A percentile compares a stretch with the other conserved stretches of the same genome.
These are phyloP conservation scores for Penicillium herquei DNA, from an alignment of 495 filamentous ascomycete genomes.

Conservation along the genomic window DNA sequence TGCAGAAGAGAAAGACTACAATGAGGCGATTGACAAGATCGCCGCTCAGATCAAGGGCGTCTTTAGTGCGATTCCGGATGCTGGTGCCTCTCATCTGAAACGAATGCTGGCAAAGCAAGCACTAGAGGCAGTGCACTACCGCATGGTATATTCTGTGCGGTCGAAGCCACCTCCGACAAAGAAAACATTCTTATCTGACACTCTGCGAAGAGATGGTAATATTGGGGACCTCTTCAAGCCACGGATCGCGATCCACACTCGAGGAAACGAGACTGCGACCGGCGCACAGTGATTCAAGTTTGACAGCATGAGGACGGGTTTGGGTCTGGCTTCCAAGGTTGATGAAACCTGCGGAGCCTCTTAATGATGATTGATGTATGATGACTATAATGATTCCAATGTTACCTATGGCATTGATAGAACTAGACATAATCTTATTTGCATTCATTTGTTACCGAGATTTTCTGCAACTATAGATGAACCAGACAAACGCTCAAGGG, in stretches of 20 bases:
- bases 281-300: no score
- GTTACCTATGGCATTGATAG: background rate
- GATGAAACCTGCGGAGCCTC: background rate
- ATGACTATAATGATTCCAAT: background rate
- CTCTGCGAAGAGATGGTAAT: conserved; percentile 19
- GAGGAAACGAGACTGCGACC: background rate
- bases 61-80: conserved; percentile 69
- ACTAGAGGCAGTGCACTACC: conserved; percentile 67
- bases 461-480: conserved; percentile 29
- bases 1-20: conserved; percentile 51
- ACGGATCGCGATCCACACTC: background rate
- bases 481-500: conserved; percentile 27
- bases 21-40: conserved; percentile 66
- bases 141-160: conserved; percentile 68
- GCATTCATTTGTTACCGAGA: conserved; percentile 12
- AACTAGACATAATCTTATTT: conserved; percentile 5
- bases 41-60: conserved; percentile 61
- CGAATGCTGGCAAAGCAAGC: conserved; percentile 71
- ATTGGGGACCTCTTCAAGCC: conserved; percentile 12
- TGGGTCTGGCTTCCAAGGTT: background rate
- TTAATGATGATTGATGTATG: background rate
- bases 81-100: conserved; percentile 67
- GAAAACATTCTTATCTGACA: conserved; percentile 48
- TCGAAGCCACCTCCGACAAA: conserved; percentile 60
- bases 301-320: no score